Evolutionary conservation across 306 rosid species (phyloP).

Genomic region (Vicia villosa): DNA sequence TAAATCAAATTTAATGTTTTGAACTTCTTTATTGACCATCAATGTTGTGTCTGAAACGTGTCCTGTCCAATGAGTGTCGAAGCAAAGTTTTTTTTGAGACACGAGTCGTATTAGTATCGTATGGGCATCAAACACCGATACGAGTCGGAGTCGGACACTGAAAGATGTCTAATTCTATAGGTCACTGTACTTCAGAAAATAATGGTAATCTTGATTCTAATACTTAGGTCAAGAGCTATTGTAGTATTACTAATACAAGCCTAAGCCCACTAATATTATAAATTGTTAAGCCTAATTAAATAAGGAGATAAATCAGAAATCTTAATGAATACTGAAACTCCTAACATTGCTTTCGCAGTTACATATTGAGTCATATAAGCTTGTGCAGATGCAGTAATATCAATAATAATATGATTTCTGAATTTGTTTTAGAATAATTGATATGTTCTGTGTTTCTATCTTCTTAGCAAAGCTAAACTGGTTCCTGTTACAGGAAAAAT

Average conservation of each 20-base stretch:
- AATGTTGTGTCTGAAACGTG: no score
- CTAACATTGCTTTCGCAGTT: neutral
- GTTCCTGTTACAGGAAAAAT: slow-evolving; percentile 43
- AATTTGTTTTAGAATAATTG: slow-evolving; percentile 4
- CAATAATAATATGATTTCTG: slow-evolving; percentile 2
- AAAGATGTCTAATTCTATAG: no score
- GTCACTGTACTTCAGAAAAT: no score
- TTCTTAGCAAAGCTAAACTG: slow-evolving; percentile 29
- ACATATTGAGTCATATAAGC: slow-evolving; percentile 12
- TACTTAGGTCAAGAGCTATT: neutral
- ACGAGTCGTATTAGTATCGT: no score
- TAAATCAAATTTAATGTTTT: no score
- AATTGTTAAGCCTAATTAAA: neutral
- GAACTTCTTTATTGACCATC: no score
- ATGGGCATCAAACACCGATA: no score
- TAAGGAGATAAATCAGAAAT: neutral
- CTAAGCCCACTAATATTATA: neutral
- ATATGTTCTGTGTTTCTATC: neutral
- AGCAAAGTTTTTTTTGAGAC: no score
- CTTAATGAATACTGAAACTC: neutral
- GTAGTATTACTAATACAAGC: neutral
- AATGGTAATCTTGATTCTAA: neutral
- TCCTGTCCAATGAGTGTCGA: no score
- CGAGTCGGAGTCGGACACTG: no score
- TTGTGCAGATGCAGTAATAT: slow-evolving; percentile 17